Percentiles rank a stretch among this genome's conserved stretches.
Conservation (phyloP, 257 asterid genomes). For the Przewalskia tangutica region DNA sequence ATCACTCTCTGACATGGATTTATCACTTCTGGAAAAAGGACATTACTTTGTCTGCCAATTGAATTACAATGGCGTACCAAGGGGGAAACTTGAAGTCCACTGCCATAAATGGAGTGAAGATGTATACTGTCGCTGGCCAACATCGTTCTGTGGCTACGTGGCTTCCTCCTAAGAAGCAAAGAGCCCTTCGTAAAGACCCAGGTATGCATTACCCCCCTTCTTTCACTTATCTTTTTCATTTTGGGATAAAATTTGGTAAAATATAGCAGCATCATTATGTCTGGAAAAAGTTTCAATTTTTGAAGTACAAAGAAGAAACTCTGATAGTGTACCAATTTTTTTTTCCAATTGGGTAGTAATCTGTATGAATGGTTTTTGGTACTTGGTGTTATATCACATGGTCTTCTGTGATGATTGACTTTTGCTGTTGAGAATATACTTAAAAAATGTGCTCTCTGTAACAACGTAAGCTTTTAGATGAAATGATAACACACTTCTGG, state of each 20-base stretch:
- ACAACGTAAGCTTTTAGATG: no score
- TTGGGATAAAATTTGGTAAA: not conserved
- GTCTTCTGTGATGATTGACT: not conserved
- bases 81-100: slow-evolving; percentile 85
- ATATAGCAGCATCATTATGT: not conserved
- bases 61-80: slow-evolving; percentile 48
- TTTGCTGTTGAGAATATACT: no score
- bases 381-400: not conserved
- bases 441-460: no score
- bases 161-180: slow-evolving; percentile 77
- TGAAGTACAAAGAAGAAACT: not conserved
- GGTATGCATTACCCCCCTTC: slow-evolving; percentile 18
- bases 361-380: not conserved
- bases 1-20: not conserved
- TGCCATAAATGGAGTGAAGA: slow-evolving; percentile 78
- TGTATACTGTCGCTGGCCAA: slow-evolving; percentile 65
- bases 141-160: slow-evolving; percentile 64
- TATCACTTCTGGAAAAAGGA: not conserved
- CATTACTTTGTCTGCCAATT: not conserved
- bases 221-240: not conserved
- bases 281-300: not conserved
- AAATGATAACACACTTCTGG: no score
- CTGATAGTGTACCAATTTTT: not conserved
- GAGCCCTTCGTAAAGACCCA: slow-evolving; percentile 78
- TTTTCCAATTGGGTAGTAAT: not conserved